Evolutionary conservation across 2,329 filamentous ascomycete genomes (phyloP), one percentile per base, ranked within the genome.

Genomic region (Diplodia scrobiculata): DNA sequence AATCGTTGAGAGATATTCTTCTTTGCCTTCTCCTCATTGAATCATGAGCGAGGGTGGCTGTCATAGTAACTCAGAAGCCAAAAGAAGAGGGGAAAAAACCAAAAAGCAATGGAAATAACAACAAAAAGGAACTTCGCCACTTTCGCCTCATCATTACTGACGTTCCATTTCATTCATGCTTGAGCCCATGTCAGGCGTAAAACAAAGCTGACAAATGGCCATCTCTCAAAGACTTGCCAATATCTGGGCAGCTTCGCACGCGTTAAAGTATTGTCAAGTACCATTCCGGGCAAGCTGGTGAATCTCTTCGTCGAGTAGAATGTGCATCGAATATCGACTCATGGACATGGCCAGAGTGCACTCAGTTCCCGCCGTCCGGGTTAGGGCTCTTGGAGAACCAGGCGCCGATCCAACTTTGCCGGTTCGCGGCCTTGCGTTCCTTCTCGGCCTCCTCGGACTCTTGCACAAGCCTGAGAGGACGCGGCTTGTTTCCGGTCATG

Each of bases 381-480:
- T 59, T 47, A 36, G 34, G 34, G 27, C 34, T 62, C 58, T 64
- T 64, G 32, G 27, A 21, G 34, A 64, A 64, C 52, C 51, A 67
- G 41, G 58, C 45, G 10, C 59, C 66, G 25, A 64, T 64, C 81
- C 81, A 83, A 67, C 78, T 81, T 11, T 72, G 75, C 21, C 81
- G 71, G 68, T 83, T 83, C 13, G 77, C 79, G 41, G 76, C 75
- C 67, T 81, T 82, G 65, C 75, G 73, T 7, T 76, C 78, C 63
- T 74, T 72, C 21, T 80, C 79, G 66, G 76, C 73, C 13, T 76
- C 76, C 21, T 71, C 71, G 17, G 71, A 89, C 79, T 96, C 91
- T 78, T 95, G 91, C 54, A 98, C 92, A 34, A 99, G 83, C 17
- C 94, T 85, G 70, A 99, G 81, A 6, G 94, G 94, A 41, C 93